phyloP scores from a whole-genome alignment of 2,329 filamentous ascomycete species.

The Pseudocercospora vitis region DNA sequence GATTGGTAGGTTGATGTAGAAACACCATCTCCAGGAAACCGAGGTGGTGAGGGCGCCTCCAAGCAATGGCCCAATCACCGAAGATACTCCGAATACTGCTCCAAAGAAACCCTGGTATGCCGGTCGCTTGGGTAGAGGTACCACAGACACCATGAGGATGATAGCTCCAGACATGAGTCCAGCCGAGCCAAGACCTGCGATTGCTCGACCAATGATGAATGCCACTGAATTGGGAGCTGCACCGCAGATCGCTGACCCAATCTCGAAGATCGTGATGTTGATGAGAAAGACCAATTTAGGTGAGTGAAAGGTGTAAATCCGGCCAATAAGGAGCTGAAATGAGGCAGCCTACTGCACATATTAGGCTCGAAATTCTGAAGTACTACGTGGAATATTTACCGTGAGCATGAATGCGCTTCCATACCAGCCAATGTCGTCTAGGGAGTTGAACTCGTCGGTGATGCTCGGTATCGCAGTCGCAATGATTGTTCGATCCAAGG shows the following conservation, averaged over 20 bases:
- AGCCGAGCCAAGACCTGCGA: constrained; percentile 44
- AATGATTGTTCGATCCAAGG: constrained; percentile 38
- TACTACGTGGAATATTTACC: too few relatives aligned
- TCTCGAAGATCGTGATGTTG: constrained; percentile 51
- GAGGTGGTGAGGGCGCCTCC: constrained; percentile 47
- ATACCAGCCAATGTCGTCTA: constrained; percentile 45
- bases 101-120: constrained; percentile 42
- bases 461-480: constrained; percentile 43
- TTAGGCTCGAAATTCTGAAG: too few relatives aligned
- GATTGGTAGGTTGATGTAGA: constrained; percentile 46
- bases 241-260: constrained; percentile 58
- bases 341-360: too few relatives aligned
- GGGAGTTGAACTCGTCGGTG: constrained; percentile 44
- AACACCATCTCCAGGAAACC: constrained; percentile 41
- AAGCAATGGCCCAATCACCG: constrained; percentile 46
- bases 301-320: constrained; percentile 48
- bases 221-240: constrained; percentile 39
- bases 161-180: constrained; percentile 39
- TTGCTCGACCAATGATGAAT: constrained; percentile 45
- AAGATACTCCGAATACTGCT: constrained; percentile 40
- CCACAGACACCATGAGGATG: constrained; percentile 48
- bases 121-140: constrained; percentile 44
- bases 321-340: constrained; percentile 50
- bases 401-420: constrained; percentile 47
- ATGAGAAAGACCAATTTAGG: constrained; percentile 42